These are phyloP conservation scores for Helianthus annuus DNA, from an alignment of 129 eudicot species.

Conservation along the genomic window DNA sequence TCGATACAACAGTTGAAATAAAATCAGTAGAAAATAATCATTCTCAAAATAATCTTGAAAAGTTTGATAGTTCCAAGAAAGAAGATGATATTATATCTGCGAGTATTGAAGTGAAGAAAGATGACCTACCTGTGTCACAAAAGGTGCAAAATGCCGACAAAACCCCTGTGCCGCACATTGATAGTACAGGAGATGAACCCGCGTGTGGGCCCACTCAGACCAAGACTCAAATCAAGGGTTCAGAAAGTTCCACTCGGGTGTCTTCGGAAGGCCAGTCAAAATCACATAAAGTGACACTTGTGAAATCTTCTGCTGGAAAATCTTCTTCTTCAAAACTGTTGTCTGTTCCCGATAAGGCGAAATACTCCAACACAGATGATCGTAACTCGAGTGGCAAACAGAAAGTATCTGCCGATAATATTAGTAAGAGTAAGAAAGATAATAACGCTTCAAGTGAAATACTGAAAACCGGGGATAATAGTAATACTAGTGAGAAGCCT, in stretches of 20 bases:
- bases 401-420: conserved; percentile 33
- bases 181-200: conserved; percentile 34
- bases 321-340: conserved; percentile 51
- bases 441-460: conserved; percentile 20
- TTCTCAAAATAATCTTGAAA: conserved; percentile 27
- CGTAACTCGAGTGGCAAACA: conserved; percentile 34
- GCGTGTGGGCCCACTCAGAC: conserved; percentile 24
- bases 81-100: conserved; percentile 31
- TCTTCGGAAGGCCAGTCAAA: conserved; percentile 43
- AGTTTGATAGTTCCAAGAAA: conserved; percentile 36
- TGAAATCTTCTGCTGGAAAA: conserved; percentile 51
- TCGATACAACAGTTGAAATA: conserved; percentile 20
- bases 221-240: conserved; percentile 30
- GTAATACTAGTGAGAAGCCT: conserved; percentile 46
- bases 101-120: conserved; percentile 33
- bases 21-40: conserved; percentile 37
- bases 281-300: conserved; percentile 43
- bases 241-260: conserved; percentile 40
- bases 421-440: conserved; percentile 44
- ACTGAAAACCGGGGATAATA: conserved; percentile 44
- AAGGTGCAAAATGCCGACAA: conserved; percentile 39
- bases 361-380: conserved; percentile 33
- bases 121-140: conserved; percentile 23
- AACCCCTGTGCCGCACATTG: conserved; percentile 26
- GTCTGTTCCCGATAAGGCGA: conserved; percentile 42